phyloP scores from a whole-genome alignment of 2,329 filamentous ascomycete species.

The Keithomyces neogunnii region DNA sequence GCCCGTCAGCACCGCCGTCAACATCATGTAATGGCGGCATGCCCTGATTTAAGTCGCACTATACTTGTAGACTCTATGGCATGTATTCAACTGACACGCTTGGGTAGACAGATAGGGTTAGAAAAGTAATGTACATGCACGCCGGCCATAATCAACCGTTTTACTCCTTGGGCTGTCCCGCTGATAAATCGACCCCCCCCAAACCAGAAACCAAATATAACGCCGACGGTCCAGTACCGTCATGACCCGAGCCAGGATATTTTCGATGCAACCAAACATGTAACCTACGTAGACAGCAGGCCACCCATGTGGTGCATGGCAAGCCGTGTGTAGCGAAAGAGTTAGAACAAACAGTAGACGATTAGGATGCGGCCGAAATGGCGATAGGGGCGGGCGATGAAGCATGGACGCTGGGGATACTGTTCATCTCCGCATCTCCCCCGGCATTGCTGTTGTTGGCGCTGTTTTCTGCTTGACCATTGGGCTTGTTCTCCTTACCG shows the following conservation, averaged over 20 bases:
- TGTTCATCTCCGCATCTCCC: conserved; percentile 45
- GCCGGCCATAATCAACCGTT: not conserved
- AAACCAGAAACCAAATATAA: not conserved
- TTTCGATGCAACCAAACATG: not conserved
- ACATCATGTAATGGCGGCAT: too few species aligned
- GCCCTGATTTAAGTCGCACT: too few species aligned
- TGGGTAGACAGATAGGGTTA: not conserved
- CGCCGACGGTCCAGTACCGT: not conserved
- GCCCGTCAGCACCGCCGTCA: too few species aligned
- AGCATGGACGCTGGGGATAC: conserved; percentile 40
- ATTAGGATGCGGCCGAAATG: conserved; percentile 35
- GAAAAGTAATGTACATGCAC: not conserved
- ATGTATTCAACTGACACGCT: not conserved
- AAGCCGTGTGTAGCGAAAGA: not conserved
- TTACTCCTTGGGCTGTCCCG: not conserved
- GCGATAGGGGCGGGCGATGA: conserved; percentile 43
- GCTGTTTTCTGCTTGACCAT: conserved; percentile 42
- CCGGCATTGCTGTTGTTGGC: conserved; percentile 34
- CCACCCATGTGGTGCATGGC: not conserved
- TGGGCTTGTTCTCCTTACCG: conserved; percentile 59
- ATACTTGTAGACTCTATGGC: not conserved
- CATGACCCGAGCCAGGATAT: not conserved
- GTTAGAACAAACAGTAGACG: not conserved
- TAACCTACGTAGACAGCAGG: not conserved
- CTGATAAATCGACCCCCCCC: not conserved